Conservation (phyloP, 768 basidiomycete species). For the Trametes cubensis region DNA sequence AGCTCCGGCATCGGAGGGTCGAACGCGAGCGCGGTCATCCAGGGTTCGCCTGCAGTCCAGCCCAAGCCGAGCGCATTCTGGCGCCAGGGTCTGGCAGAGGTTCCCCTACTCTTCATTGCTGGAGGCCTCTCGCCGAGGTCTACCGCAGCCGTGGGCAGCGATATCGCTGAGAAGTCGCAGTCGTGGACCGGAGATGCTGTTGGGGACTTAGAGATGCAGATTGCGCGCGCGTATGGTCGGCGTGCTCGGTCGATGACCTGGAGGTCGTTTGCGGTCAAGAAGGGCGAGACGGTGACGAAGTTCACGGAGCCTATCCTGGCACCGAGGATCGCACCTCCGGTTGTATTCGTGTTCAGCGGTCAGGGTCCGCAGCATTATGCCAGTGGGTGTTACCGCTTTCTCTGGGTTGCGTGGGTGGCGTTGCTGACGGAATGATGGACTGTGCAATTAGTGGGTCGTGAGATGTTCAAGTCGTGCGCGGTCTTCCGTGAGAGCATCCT, state of each 20-base stretch:
- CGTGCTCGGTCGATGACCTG: slow-evolving; percentile 20
- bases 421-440: background rate
- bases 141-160: background rate
- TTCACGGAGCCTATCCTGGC: slow-evolving; percentile 8
- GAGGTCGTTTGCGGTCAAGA: slow-evolving; percentile 8
- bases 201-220: background rate
- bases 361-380: slow-evolving; percentile 44
- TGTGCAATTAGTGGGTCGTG: slow-evolving; percentile 38
- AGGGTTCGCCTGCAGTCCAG: slow-evolving; percentile 34
- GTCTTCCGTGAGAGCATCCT: slow-evolving; percentile 45
- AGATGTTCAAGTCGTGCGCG: slow-evolving; percentile 38
- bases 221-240: slow-evolving; percentile 10
- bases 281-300: background rate
- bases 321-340: slow-evolving; percentile 19
- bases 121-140: slow-evolving; percentile 20
- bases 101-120: slow-evolving; percentile 10
- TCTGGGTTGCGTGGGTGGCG: background rate
- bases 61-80: background rate
- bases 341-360: slow-evolving; percentile 45
- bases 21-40: slow-evolving; percentile 45
- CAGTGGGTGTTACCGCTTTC: slow-evolving; percentile 33
- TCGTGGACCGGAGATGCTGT: background rate
- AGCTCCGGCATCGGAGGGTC: slow-evolving; percentile 50
- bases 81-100: background rate
- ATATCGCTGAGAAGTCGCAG: background rate